Conservation (phyloP, 31 red algal genomes). For the Asparagopsis taxiformis region DNA sequence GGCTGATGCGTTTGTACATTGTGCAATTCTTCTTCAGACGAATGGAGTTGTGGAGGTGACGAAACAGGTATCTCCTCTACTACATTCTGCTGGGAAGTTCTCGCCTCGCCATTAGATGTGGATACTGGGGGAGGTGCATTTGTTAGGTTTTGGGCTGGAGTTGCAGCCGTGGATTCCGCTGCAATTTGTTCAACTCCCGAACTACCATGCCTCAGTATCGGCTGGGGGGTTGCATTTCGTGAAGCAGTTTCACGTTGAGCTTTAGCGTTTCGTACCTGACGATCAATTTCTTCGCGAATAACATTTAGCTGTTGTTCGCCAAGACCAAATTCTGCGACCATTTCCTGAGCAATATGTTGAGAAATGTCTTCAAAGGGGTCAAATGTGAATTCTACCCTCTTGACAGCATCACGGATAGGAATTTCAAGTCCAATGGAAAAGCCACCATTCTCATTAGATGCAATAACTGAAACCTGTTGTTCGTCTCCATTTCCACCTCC, state of each 20-base stretch:
- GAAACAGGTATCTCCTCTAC: neutral
- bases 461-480: conserved; percentile 36
- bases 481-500: conserved; percentile 41
- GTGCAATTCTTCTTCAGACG: neutral
- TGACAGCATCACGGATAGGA: conserved; percentile 87
- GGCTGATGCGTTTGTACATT: neutral
- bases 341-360: conserved; percentile 89
- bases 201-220: conserved; percentile 9
- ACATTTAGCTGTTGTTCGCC: conserved; percentile 64
- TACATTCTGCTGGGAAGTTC: neutral
- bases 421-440: conserved; percentile 78
- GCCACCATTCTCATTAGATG: conserved; percentile 56
- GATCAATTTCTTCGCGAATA: conserved; percentile 82
- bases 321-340: conserved; percentile 91
- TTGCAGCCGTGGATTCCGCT: neutral
- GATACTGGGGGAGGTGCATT: neutral
- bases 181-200: neutral
- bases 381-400: conserved; percentile 93
- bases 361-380: conserved; percentile 88
- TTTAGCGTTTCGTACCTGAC: conserved; percentile 66
- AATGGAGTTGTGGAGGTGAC: neutral
- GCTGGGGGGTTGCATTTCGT: conserved; percentile 57
- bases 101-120: neutral
- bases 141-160: neutral
- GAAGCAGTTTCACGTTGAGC: conserved; percentile 51